Conservation (phyloP, 2,329 filamentous ascomycete genomes). For the Sporothrix pallida region DNA sequence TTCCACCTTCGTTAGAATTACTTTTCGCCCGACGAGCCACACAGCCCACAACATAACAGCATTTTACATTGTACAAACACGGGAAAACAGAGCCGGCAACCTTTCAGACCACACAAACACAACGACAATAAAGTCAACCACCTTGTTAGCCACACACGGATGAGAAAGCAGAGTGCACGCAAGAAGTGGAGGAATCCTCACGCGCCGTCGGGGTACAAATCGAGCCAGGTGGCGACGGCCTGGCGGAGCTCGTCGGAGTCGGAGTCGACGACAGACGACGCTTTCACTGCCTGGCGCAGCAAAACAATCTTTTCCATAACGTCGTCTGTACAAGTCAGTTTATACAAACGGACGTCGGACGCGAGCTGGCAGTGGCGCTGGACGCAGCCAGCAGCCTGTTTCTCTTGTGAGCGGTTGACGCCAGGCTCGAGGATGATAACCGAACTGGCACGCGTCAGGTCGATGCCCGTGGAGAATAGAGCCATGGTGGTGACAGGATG, state of each 20-base stretch:
- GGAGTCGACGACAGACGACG: conserved; percentile 25
- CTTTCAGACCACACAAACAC: conserved; percentile 6
- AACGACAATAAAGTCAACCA: conserved; percentile 8
- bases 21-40: no score
- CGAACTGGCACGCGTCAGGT: no score
- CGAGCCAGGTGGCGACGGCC: conserved; percentile 23
- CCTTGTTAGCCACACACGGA: conserved; percentile 12
- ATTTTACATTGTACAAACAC: neutral
- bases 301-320: conserved; percentile 25
- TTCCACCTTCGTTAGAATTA: no score
- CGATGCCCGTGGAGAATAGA: no score
- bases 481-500: no score
- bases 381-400: no score
- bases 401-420: no score
- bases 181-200: conserved; percentile 8
- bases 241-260: conserved; percentile 26
- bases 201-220: conserved; percentile 22
- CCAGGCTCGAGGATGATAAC: no score
- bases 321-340: conserved; percentile 18
- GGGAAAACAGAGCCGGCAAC: conserved; percentile 8
- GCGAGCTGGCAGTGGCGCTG: conserved; percentile 12
- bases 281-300: conserved; percentile 25
- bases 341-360: conserved; percentile 19
- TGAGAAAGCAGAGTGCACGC: conserved; percentile 13
- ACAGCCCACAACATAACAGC: no score